Percentiles rank a stretch among this genome's conserved stretches.
Evolutionary conservation across 768 basidiomycete species (phyloP).

Genomic region (Boletus edulis): DNA sequence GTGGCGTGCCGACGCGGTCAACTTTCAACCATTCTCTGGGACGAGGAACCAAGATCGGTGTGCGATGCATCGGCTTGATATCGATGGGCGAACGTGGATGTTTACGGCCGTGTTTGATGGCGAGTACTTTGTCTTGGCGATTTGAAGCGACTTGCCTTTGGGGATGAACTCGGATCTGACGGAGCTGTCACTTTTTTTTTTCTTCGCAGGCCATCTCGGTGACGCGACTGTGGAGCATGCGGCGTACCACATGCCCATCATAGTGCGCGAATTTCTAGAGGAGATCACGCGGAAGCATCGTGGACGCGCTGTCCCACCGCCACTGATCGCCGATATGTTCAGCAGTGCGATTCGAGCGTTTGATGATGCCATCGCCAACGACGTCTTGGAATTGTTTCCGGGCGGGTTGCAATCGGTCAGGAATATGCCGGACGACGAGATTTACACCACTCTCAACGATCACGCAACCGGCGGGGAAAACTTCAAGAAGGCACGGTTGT

Average conservation of each 20-base stretch:
- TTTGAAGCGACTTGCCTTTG: background rate
- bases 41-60: conserved; percentile 64
- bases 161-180: background rate
- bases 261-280: conserved; percentile 57
- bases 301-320: conserved; percentile 41
- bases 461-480: conserved; percentile 55
- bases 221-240: conserved; percentile 70
- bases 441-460: conserved; percentile 63
- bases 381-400: conserved; percentile 58
- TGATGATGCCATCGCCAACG: conserved; percentile 65
- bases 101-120: conserved; percentile 73
- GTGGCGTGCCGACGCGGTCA: conserved; percentile 55
- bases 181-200: background rate
- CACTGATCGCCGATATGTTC: conserved; percentile 54
- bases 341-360: conserved; percentile 58
- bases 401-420: conserved; percentile 52
- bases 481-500: conserved; percentile 62
- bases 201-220: conserved; percentile 57
- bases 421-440: conserved; percentile 52
- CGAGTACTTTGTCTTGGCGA: conserved; percentile 27
- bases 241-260: conserved; percentile 64
- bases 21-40: conserved; percentile 61
- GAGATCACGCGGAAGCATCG: conserved; percentile 38
- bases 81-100: conserved; percentile 58
- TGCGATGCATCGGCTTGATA: conserved; percentile 53